Base-by-base conservation (phyloP, 1,284 basidiomycete species). In the Pseudozyma tsukubaensis region DNA sequence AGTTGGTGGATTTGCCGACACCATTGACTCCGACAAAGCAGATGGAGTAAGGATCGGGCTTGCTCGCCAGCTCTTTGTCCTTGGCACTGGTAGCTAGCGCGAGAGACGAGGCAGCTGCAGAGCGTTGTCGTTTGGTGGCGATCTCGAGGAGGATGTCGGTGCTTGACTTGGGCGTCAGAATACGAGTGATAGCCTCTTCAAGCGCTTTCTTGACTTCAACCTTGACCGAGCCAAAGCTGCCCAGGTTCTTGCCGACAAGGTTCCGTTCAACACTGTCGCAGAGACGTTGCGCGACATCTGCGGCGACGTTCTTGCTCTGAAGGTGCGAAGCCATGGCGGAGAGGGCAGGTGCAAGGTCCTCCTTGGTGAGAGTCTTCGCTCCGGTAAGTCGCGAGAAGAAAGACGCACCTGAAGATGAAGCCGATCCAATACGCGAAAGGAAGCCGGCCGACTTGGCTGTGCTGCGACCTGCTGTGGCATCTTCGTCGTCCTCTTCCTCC, bases 21-120 rank as follows among this genome's bases (percentile, higher is more conserved):
- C 97, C 97, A 83, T 99, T 99, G 53, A 99, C 97, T n/a, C 97
- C 97, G 45, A 99, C 95, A 84, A 99, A 99, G 0, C 94, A 92
- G 80, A 99, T 92, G 70, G 91, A 91, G 85, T 98, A 99, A 0
- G 94, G 95, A 75, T 91, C 87, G 14, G 92, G 90, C 32, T 84
- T 85, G 19, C 83, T 76, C 79, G 84, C 80, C 13, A 85, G 81
- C 32, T 89, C 89, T 52, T 72, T 67, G 34, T 72, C 69, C 60
- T 71, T 68, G 47, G 69, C 71, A 18, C 49, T 66, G 13, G 64
- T 54, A 12, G 88, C 90, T 9, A 76, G 68, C 5, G 69, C 71
- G 3, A 76, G 59, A 16, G 65, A 66, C 14, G 73, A 73, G 14
- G 63, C 76, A 44, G 78, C 73, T 11, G 61, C 59, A 0, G 76